Base-by-base conservation (phyloP, 306 rosid genomes). In the Quercus parvula region DNA sequence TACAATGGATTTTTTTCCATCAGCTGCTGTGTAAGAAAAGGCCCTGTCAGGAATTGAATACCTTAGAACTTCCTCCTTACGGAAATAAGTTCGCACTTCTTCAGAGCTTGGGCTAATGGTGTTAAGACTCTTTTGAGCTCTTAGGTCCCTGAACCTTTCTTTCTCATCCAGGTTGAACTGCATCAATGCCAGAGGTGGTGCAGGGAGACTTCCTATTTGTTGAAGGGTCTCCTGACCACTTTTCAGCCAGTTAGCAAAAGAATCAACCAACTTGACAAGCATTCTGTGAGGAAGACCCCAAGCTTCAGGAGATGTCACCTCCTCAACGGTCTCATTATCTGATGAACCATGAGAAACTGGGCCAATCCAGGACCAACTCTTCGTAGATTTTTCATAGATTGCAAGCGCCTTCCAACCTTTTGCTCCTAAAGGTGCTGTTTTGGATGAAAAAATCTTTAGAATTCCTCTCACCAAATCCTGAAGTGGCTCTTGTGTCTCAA, bases 11-110 rank as follows among this genome's bases (percentile, higher is more conserved):
- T 92, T 96, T 81, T 88, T 96, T 77, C 99, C 98, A 85, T 96
- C 99, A 75, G 99, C 98, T 73, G 98, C 93, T 6, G 94, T 96
- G 85, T 96, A 96, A 56, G 97, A 90, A 82, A 96, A 96, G 56
- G 98, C 99, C 78, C 99, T 88, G 59, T 93, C 99, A n/a, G 99
- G 99, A 82, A 96, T 92, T 31, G 98, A 96, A 87, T 96, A 96
- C 88, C 99, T 89, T 30, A 96, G 97, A 87, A 93, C 77, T 83
- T 96, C 99, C 85, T 96, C 99, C 87, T 77, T 90, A 31, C 97
- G 99, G 33, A 96, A 93, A 90, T 96, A 96, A 76, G 83, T 83
- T 79, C 91, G 91, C 55, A 93, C 99, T 88, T 91, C 98, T 75
- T 93, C 99, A 62, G 98, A 88, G 83, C 99, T 93, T 72, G 89